A percentile compares a stretch with the other conserved stretches of the same genome.
These are phyloP conservation scores for Blastomyces gilchristii DNA, from an alignment of 2,329 filamentous ascomycete species.

Conservation along the genomic window DNA sequence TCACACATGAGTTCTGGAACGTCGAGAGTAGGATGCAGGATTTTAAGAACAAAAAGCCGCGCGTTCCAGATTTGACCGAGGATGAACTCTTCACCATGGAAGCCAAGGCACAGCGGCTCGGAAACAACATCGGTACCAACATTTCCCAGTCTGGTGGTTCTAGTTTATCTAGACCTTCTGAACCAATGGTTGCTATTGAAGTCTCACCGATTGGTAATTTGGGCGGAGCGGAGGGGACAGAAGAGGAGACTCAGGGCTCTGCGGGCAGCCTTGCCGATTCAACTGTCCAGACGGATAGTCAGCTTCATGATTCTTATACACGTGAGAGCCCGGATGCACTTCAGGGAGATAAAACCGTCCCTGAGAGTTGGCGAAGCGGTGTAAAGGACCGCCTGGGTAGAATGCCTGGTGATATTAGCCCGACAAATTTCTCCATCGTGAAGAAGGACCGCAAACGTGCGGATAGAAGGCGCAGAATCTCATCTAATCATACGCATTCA, in stretches of 20 bases:
- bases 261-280: neutral
- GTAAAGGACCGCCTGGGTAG: conserved; percentile 12
- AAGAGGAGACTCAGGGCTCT: neutral
- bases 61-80: neutral
- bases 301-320: conserved; percentile 2
- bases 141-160: neutral
- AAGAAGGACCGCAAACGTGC: neutral
- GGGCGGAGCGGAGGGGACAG: neutral
- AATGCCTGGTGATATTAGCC: conserved; percentile 27
- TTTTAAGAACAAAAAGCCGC: neutral
- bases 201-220: neutral
- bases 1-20: conserved; percentile 2
- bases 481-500: neutral
- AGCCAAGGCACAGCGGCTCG: neutral
- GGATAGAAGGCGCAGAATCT: neutral
- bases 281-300: conserved; percentile 6
- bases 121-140: neutral
- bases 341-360: conserved; percentile 28
- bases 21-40: neutral
- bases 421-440: conserved; percentile 20
- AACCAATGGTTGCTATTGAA: neutral
- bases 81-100: conserved; percentile 3
- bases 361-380: conserved; percentile 13
- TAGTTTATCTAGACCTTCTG: neutral
- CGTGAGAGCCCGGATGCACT: conserved; percentile 33